phyloP scores from a whole-genome alignment of 2,329 filamentous ascomycete species.

The Penicillium glabrum region DNA sequence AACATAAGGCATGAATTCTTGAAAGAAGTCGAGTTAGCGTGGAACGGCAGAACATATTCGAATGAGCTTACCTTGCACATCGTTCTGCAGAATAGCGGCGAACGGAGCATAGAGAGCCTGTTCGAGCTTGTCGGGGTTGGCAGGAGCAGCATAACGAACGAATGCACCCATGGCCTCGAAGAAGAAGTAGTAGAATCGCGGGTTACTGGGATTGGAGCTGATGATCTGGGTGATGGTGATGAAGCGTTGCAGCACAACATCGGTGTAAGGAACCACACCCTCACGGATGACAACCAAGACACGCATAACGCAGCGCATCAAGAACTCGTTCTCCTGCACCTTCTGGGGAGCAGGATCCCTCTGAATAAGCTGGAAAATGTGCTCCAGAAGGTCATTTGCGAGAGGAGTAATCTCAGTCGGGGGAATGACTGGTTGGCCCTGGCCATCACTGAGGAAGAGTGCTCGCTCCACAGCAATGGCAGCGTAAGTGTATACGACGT shows the following conservation, averaged over 20 bases:
- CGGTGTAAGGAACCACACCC: conserved; percentile 69
- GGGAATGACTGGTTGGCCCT: conserved; percentile 75
- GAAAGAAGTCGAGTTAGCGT: conserved; percentile 29
- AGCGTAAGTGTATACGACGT: conserved; percentile 96
- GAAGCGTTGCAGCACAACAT: conserved; percentile 78
- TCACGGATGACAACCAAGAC: conserved; percentile 93
- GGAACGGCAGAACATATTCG: background rate
- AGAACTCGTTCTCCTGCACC: conserved; percentile 96
- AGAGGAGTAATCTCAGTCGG: conserved; percentile 76
- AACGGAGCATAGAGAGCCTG: conserved; percentile 80
- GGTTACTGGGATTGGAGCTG: conserved; percentile 93
- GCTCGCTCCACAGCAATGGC: conserved; percentile 95
- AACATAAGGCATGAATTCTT: conserved; percentile 93
- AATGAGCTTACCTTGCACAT: conserved; percentile 67
- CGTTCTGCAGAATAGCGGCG: conserved; percentile 73
- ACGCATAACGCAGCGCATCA: conserved; percentile 98
- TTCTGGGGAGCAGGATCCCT: conserved; percentile 82
- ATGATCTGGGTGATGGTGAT: conserved; percentile 90
- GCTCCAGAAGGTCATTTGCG: conserved; percentile 80
- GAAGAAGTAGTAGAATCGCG: conserved; percentile 96
- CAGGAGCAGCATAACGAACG: conserved; percentile 69
- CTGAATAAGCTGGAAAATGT: conserved; percentile 88
- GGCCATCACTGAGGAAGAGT: conserved; percentile 75
- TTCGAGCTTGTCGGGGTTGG: conserved; percentile 72
- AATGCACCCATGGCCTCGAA: conserved; percentile 93